phyloP scores from a whole-genome alignment of 208 protist species.

The Blechomonas ayalai region DNA sequence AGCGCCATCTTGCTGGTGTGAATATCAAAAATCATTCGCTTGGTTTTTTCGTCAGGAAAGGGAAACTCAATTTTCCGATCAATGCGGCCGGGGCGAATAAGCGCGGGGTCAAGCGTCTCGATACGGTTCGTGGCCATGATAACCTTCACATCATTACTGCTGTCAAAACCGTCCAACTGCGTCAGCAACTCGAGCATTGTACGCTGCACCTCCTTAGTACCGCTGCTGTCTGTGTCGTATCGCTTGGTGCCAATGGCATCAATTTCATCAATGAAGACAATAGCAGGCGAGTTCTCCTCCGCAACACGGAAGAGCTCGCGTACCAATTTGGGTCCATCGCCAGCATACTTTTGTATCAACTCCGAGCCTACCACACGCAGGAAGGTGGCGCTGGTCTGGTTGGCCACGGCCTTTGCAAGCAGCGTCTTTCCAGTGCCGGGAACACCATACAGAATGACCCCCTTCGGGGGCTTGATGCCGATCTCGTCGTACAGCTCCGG shows the following conservation, averaged over 20 bases:
- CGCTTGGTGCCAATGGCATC: slow-evolving; percentile 99
- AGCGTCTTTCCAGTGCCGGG: slow-evolving; percentile 99
- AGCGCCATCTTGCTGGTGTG: slow-evolving; percentile 99
- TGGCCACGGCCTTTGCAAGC: slow-evolving; percentile 99
- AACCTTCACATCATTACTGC: slow-evolving; percentile 99
- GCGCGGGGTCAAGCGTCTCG: slow-evolving; percentile 99
- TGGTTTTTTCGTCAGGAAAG: slow-evolving; percentile 98
- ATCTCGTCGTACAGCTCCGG: slow-evolving; percentile 99
- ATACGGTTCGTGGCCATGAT: slow-evolving; percentile 99
- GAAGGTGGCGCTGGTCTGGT: slow-evolving; percentile 99
- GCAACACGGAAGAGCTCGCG: slow-evolving; percentile 99
- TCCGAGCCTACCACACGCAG: slow-evolving; percentile 99
- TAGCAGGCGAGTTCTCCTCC: slow-evolving; percentile 97
- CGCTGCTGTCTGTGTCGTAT: slow-evolving; percentile 97
- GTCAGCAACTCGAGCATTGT: slow-evolving; percentile 99
- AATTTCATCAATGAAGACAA: slow-evolving; percentile 99
- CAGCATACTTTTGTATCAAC: slow-evolving; percentile 99
- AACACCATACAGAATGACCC: slow-evolving; percentile 99
- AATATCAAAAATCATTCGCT: slow-evolving; percentile 99
- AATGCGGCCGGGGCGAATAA: slow-evolving; percentile 99
- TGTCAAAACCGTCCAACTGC: slow-evolving; percentile 99
- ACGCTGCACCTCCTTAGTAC: slow-evolving; percentile 99
- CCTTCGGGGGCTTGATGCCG: slow-evolving; percentile 99
- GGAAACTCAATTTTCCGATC: slow-evolving; percentile 99
- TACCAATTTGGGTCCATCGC: slow-evolving; percentile 99